Percentiles rank a stretch among this genome's conserved stretches.
Conservation (phyloP, 2,329 filamentous ascomycete species). For the Cercospora sp. region DNA sequence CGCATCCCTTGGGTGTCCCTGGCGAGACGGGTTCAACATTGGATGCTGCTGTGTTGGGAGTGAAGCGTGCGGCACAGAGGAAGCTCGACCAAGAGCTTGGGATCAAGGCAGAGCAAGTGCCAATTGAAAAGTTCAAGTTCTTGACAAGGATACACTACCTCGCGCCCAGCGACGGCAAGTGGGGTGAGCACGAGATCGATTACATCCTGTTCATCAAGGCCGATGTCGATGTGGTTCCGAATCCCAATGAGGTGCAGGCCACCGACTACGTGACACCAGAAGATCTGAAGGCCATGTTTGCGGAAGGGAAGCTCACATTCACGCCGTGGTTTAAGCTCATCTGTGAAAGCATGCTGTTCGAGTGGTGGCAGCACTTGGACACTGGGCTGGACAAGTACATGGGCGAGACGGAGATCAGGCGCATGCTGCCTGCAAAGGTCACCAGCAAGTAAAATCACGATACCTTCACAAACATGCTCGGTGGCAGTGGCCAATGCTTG, state of each 20-base stretch:
- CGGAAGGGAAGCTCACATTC: conserved; percentile 76
- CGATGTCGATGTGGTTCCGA: conserved; percentile 78
- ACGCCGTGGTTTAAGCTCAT: conserved; percentile 99
- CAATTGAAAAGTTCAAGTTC: conserved; percentile 87
- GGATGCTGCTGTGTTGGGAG: conserved; percentile 76
- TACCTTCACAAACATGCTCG: not conserved
- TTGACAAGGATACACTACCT: conserved; percentile 98
- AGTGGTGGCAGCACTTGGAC: conserved; percentile 92
- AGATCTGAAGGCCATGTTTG: conserved; percentile 81
- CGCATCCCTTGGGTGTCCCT: conserved; percentile 87
- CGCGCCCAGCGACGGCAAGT: conserved; percentile 93
- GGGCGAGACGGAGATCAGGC: conserved; percentile 81
- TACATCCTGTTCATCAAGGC: conserved; percentile 99
- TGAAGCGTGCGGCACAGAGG: conserved; percentile 86
- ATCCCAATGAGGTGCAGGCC: conserved; percentile 84
- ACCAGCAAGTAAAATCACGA: not conserved
- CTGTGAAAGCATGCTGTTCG: conserved; percentile 94
- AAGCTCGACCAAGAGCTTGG: conserved; percentile 95
- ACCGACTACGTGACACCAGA: conserved; percentile 80
- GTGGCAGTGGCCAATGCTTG: not conserved
- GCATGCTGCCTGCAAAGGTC: conserved; percentile 58
- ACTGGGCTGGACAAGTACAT: conserved; percentile 78
- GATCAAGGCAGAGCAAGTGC: conserved; percentile 85
- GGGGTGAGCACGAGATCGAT: conserved; percentile 99
- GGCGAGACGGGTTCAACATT: conserved; percentile 85